These are phyloP conservation scores for Fusarium sp. DNA, from an alignment of 2,329 filamentous ascomycete genomes.

Conservation along the genomic window DNA sequence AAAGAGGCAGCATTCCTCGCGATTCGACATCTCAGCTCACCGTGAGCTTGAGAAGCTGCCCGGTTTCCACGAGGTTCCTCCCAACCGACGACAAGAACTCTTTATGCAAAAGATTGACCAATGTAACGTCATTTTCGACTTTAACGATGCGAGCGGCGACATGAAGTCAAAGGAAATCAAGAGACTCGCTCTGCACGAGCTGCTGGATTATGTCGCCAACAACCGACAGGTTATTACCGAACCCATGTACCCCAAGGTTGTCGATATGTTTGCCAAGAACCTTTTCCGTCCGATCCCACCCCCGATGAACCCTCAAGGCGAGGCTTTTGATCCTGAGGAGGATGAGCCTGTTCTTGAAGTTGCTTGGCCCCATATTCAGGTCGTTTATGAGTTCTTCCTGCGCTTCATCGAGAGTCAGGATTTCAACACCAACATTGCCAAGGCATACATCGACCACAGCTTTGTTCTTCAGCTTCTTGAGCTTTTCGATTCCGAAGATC, in stretches of 20 bases:
- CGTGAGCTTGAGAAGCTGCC: constrained; percentile 96
- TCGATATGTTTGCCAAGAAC: constrained; percentile 99
- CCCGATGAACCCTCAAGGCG: constrained; percentile 96
- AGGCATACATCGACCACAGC: constrained; percentile 97
- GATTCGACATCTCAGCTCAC: constrained; percentile 97
- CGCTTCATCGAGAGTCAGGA: constrained; percentile 99
- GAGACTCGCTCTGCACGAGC: constrained; percentile 91
- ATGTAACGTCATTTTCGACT: constrained; percentile 99
- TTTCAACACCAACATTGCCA: constrained; percentile 99
- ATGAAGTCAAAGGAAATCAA: constrained; percentile 99
- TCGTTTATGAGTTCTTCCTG: constrained; percentile 99
- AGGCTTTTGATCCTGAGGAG: constrained; percentile 98
- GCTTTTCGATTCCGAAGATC: constrained; percentile 97
- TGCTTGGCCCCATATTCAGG: constrained; percentile 98
- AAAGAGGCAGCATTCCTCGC: constrained; percentile 95
- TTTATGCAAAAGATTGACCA: constrained; percentile 99
- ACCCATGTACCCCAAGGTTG: constrained; percentile 97
- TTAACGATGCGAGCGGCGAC: constrained; percentile 96
- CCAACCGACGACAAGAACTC: constrained; percentile 91
- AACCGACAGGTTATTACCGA: constrained; percentile 98
- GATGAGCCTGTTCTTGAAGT: constrained; percentile 98
- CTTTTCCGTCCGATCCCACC: constrained; percentile 96
- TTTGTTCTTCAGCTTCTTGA: constrained; percentile 98
- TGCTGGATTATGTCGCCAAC: constrained; percentile 98
- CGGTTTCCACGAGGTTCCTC: constrained; percentile 96